Conservation (phyloP, 2,329 filamentous ascomycete genomes). For the Xylariaceae sp. region DNA sequence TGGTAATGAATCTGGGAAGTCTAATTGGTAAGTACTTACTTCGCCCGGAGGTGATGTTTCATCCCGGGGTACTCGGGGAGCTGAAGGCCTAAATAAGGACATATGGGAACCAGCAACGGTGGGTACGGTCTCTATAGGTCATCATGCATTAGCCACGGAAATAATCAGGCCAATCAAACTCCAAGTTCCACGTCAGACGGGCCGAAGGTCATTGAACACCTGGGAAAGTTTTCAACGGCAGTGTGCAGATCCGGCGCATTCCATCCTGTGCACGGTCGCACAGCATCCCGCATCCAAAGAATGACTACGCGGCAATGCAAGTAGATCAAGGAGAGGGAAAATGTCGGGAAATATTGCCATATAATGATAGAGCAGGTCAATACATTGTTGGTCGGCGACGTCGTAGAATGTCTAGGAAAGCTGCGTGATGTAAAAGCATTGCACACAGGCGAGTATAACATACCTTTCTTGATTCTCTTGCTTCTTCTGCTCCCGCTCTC, state of each 20-base stretch:
- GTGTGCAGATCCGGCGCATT: background rate
- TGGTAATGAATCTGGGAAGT: background rate
- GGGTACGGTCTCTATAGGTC: constrained; percentile 63
- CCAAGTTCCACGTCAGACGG: background rate
- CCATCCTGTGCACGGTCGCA: background rate
- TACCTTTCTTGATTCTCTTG: constrained; percentile 90
- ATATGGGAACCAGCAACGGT: constrained; percentile 97
- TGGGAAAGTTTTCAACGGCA: background rate
- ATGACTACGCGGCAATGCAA: background rate
- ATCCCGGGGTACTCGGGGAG: constrained; percentile 67
- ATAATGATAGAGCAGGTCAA: too few species aligned
- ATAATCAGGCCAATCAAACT: background rate
- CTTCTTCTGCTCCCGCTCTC: constrained; percentile 79
- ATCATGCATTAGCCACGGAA: constrained; percentile 21
- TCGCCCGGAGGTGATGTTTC: constrained; percentile 54
- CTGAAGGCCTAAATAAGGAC: constrained; percentile 86
- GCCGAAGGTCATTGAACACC: background rate
- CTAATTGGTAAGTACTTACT: constrained; percentile 35
- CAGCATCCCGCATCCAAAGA: background rate
- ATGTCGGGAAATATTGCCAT: too few species aligned
- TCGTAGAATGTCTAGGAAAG: background rate
- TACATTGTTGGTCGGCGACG: background rate
- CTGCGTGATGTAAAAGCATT: background rate
- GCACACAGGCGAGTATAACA: constrained; percentile 41
- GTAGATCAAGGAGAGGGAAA: background rate